Percentiles rank a stretch among this genome's conserved stretches.
Evolutionary conservation across 352 stramenopile genomes (phyloP).

Genomic region (Pythium brachiatum): DNA sequence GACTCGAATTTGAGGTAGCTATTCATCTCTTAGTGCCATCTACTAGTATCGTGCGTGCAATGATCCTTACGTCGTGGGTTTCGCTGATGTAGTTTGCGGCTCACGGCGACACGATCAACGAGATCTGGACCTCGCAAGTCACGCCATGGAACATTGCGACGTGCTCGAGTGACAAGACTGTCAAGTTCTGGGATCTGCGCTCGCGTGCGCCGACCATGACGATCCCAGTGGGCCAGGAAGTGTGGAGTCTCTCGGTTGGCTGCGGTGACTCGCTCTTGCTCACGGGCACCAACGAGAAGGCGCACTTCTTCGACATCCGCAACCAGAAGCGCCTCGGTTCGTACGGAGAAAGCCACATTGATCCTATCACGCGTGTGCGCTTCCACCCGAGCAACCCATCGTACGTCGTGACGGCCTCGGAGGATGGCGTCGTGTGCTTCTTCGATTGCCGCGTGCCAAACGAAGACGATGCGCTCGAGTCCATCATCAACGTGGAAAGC

Average conservation of each 20-base stretch:
- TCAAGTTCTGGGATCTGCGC: constrained; percentile 86
- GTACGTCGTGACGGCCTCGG: constrained; percentile 87
- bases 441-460: constrained; percentile 83
- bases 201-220: constrained; percentile 52
- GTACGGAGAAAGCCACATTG: constrained; percentile 88
- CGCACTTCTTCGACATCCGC: constrained; percentile 80
- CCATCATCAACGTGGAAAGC: constrained; percentile 90
- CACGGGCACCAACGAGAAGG: constrained; percentile 68
- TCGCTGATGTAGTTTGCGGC: constrained; percentile 48
- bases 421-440: constrained; percentile 90
- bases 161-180: constrained; percentile 81
- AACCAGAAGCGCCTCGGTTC: constrained; percentile 60
- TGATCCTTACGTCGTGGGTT: background rate
- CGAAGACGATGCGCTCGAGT: constrained; percentile 88
- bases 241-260: constrained; percentile 80
- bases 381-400: constrained; percentile 78
- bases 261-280: constrained; percentile 76
- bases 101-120: constrained; percentile 78
- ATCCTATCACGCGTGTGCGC: constrained; percentile 84
- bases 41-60: too few relatives aligned
- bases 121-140: constrained; percentile 70
- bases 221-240: constrained; percentile 61
- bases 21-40: background rate
- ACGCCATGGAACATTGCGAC: constrained; percentile 70
- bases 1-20: constrained; percentile 49